A percentile compares a stretch with the other conserved stretches of the same genome.
phyloP scores from a whole-genome alignment of 495 filamentous ascomycete species.

The Aspergillus avenaceus region DNA sequence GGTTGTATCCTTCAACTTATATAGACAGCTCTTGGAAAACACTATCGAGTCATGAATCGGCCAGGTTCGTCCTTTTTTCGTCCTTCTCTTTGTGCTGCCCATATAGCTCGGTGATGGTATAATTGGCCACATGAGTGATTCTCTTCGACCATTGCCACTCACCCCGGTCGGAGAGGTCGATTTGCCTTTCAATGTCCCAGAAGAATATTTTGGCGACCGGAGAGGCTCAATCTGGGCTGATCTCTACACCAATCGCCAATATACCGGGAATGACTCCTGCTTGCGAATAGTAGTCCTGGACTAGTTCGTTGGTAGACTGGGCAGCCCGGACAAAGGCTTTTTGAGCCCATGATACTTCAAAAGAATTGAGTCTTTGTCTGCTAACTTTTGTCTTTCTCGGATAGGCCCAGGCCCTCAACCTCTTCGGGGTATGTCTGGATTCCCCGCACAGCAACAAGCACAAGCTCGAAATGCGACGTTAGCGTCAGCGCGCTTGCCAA shows the following conservation, averaged over 20 bases:
- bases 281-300: conserved; percentile 23
- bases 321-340: background rate
- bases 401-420: conserved; percentile 64
- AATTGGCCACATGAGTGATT: background rate
- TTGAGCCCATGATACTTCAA: background rate
- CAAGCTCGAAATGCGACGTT: conserved; percentile 54
- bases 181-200: no score
- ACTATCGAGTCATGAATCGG: conserved; percentile 32
- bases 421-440: conserved; percentile 66
- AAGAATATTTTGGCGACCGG: background rate
- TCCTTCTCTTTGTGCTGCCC: conserved; percentile 14
- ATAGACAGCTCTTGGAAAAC: conserved; percentile 1
- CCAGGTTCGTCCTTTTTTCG: conserved; percentile 37
- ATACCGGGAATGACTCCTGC: conserved; percentile 16
- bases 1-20: background rate
- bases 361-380: background rate
- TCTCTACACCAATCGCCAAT: conserved; percentile 23
- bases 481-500: conserved; percentile 66
- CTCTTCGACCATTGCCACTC: background rate
- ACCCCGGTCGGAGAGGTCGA: no score
- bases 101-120: conserved; percentile 8
- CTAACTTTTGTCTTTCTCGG: conserved; percentile 24
- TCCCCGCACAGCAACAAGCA: conserved; percentile 62
- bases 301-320: background rate
- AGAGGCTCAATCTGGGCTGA: background rate